These are phyloP conservation scores for Trichoderma asperelloides DNA, from an alignment of 495 filamentous ascomycete species.

Conservation along the genomic window DNA sequence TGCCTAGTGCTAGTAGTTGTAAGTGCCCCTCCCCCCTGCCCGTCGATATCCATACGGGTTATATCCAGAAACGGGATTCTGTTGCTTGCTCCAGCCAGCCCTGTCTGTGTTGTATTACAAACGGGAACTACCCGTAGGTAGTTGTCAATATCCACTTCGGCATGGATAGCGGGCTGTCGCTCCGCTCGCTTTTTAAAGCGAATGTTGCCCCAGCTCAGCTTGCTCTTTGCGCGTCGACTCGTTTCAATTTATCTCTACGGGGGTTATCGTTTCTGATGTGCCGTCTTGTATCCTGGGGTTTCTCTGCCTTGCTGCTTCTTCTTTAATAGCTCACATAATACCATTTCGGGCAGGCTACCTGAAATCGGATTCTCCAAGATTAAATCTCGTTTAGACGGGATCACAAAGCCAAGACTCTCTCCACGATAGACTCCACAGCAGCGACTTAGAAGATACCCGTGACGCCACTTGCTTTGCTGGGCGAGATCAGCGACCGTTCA, in stretches of 20 bases:
- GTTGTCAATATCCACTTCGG: background rate
- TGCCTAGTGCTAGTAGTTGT: background rate
- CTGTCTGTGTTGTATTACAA: background rate
- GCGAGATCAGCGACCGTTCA: background rate
- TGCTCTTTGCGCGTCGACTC: background rate
- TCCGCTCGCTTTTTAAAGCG: constrained; percentile 2
- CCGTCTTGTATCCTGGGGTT: background rate
- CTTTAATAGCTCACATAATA: background rate
- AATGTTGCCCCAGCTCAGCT: background rate
- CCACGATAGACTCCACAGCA: background rate
- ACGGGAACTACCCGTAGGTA: constrained; percentile 1
- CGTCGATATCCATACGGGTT: background rate
- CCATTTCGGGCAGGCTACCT: background rate
- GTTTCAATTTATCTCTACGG: background rate
- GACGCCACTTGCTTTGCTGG: background rate
- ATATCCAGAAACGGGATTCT: background rate
- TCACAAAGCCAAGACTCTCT: background rate
- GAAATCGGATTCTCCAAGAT: background rate
- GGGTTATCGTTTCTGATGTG: background rate
- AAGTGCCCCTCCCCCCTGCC: background rate
- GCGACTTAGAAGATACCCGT: background rate
- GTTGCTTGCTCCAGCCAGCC: background rate
- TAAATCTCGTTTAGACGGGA: background rate
- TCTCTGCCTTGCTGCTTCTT: background rate
- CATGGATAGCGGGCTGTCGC: background rate